Conservation (phyloP, 2,329 filamentous ascomycete species). For the Elsinoe fawcettii region DNA sequence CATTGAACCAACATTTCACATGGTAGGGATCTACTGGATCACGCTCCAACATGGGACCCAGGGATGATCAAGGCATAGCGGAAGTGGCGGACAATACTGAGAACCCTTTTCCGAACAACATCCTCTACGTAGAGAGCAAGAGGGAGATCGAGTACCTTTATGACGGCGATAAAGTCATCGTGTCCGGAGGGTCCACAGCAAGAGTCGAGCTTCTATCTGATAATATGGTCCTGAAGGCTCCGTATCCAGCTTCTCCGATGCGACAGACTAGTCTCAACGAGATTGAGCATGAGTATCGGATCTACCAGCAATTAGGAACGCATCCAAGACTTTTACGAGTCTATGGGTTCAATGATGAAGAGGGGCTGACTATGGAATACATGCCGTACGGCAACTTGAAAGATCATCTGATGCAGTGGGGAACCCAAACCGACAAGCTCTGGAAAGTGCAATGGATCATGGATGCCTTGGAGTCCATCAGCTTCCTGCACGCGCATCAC, state of each 20-base stretch:
- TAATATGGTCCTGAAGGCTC: not conserved
- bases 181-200: not conserved
- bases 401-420: not conserved
- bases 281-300: not conserved
- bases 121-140: no score
- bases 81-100: no score
- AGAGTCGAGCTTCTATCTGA: not conserved
- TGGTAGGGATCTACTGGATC: no score
- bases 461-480: conserved; percentile 1
- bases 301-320: conserved; percentile 1
- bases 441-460: not conserved
- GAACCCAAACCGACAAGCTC: not conserved
- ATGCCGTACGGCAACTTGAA: not conserved
- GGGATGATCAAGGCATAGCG: no score
- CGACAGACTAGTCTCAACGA: not conserved
- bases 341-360: not conserved
- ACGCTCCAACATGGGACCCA: no score
- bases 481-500: not conserved
- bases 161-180: not conserved
- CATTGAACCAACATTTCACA: no score
- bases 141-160: no score
- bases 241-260: not conserved
- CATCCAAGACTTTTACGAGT: not conserved
- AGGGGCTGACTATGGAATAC: not conserved
- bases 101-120: no score